Evolutionary conservation across 2,329 filamentous ascomycete species (phyloP), one percentile per base, ranked within the genome.

Genomic region (Alternaria sp.): DNA sequence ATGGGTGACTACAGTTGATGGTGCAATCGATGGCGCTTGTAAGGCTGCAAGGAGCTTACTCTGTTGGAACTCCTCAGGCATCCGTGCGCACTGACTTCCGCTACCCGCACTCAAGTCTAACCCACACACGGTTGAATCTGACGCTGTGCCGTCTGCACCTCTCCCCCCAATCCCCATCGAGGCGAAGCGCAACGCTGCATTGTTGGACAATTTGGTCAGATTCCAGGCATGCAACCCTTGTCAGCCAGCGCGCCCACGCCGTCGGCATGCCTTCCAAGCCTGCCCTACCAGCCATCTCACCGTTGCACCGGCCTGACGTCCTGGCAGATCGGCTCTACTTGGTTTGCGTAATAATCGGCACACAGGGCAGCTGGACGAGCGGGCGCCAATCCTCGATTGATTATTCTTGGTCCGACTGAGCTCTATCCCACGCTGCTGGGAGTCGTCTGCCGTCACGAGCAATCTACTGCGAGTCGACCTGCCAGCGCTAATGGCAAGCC

Each of bases 311-410:
- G 66, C 62, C 62, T 62, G 62, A 59, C 64, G 61, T 48, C 53
- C 54, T 62, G 63, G 57, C 59, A 62, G 48, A 65, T 71, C 65
- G 68, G 54, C 54, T 58, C 56, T 64, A 57, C 57, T 25, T 50
- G 46, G 12, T 50, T 11, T 62, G 64, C 60, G 61, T 40, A 55
- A 46, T 34, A 45, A 66, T 66, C 63, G 61, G 64, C 63, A 65
- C 66, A 20, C 62, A 66, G 65, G 65, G 64, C 70, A 66, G 67
- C 59, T 64, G 70, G 64, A 58, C 66, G 65, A 65, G 64, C 60
- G 52, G 48, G 60, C 49, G 56, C 59, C 67, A 60, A 60, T 59
- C 53, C 64, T 57, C 59, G 59, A 66, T 63, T 63, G 68, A 68
- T 57, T 62, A 41, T 60, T 61, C 54, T 38, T 68, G 59, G 67